Percentiles rank a stretch among this genome's conserved stretches.
phyloP scores from a whole-genome alignment of 1,284 basidiomycete species.

The Gymnopus androsaceus region DNA sequence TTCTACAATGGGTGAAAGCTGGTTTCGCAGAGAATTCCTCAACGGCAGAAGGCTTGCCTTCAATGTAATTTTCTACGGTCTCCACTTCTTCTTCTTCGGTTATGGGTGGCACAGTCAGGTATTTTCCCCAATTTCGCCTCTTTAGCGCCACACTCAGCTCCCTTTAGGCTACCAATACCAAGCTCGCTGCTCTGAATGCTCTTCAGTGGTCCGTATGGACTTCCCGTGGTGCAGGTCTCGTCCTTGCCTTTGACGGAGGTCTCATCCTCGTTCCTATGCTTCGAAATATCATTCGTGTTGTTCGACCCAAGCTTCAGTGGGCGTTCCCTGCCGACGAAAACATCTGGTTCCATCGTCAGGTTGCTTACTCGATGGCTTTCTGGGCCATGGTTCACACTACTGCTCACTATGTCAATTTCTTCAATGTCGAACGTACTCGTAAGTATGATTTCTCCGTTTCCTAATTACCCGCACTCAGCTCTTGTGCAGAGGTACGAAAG shows the following conservation, averaged over 20 bases:
- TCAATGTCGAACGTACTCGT: constrained; percentile 83
- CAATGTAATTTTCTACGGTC: constrained; percentile 77
- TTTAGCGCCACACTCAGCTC: constrained; percentile 7
- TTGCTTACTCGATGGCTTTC: constrained; percentile 88
- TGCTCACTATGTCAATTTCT: constrained; percentile 89
- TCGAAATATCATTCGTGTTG: constrained; percentile 78
- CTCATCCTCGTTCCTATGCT: constrained; percentile 85
- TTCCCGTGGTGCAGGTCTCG: constrained; percentile 85
- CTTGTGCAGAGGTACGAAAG: constrained; percentile 72
- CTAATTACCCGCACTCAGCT: neutral
- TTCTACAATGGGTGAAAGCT: constrained; percentile 59
- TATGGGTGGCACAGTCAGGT: constrained; percentile 85
- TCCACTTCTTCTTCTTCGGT: constrained; percentile 68
- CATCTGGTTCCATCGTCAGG: constrained; percentile 90
- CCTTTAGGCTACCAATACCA: constrained; percentile 57
- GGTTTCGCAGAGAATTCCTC: constrained; percentile 73
- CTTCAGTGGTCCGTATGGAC: constrained; percentile 82
- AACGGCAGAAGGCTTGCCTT: constrained; percentile 63
- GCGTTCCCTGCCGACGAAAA: constrained; percentile 88
- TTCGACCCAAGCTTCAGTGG: constrained; percentile 77
- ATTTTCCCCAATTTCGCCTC: constrained; percentile 17
- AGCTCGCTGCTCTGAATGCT: constrained; percentile 71
- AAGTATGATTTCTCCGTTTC: constrained; percentile 31
- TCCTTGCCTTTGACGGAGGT: constrained; percentile 80
- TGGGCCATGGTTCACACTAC: constrained; percentile 87